Conservation (phyloP, 768 basidiomycete species). For the Mrakia hoshinonis region DNA sequence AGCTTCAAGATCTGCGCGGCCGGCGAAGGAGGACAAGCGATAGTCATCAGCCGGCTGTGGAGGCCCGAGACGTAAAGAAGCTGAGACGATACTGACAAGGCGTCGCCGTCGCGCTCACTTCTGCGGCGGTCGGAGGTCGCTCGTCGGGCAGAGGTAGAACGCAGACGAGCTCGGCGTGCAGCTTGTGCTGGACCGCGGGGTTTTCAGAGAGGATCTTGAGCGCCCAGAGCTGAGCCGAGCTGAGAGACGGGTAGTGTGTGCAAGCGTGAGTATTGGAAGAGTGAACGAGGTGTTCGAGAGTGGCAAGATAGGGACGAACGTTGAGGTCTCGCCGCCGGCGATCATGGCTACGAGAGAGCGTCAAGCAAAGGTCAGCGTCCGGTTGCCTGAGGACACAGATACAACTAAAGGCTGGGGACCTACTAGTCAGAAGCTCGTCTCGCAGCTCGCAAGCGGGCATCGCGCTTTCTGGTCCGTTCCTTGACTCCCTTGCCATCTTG, state of each 20-base stretch:
- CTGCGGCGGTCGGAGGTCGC: not conserved
- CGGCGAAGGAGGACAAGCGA: not conserved
- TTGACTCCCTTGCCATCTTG: no score
- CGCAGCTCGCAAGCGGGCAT: no score
- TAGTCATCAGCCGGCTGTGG: no score
- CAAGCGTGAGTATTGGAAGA: no score
- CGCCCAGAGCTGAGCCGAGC: not conserved
- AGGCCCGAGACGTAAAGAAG: not conserved
- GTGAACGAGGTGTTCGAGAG: not conserved
- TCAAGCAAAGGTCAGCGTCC: no score
- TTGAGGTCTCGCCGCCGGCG: not conserved
- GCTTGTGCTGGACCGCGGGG: not conserved
- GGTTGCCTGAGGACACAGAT: no score
- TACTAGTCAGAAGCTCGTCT: no score
- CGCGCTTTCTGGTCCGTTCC: no score
- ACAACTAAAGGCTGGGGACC: no score
- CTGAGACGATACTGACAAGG: not conserved
- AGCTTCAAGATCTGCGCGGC: conserved; percentile 10
- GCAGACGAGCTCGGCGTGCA: conserved; percentile 2
- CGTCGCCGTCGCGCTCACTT: not conserved
- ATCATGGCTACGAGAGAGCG: not conserved
- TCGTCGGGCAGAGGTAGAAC: conserved; percentile 11
- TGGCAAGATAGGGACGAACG: not conserved
- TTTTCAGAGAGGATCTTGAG: conserved; percentile 19
- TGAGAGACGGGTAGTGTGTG: not conserved